A percentile compares a stretch with the other conserved stretches of the same genome.
Conservation (phyloP, 1,139 yeast species). For the Tardiomyces digboiensis region DNA sequence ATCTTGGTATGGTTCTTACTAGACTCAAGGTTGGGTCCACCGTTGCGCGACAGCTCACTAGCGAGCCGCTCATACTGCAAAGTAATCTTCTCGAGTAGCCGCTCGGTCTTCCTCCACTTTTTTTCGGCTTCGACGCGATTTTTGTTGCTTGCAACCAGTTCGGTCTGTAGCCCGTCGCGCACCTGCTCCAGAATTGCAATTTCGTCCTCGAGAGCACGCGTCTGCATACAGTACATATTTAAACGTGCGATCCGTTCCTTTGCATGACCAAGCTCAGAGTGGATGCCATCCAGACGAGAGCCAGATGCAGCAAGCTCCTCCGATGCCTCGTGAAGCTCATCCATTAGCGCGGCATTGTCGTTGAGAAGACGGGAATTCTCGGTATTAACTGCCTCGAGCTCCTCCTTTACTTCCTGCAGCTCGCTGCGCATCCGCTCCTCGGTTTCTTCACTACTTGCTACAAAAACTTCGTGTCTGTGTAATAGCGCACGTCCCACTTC, state of each 20-base stretch:
- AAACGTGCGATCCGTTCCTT: constrained; percentile 10
- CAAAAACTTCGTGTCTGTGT: constrained; percentile 11
- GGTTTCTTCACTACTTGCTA: constrained; percentile 7
- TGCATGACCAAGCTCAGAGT: constrained; percentile 10
- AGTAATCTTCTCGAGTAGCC: constrained; percentile 14
- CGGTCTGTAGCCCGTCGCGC: constrained; percentile 13
- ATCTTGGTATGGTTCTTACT: no score
- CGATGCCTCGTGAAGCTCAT: constrained; percentile 12
- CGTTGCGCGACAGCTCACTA: constrained; percentile 1
- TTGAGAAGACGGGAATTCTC: constrained; percentile 10
- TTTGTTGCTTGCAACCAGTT: constrained; percentile 9
- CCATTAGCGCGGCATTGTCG: constrained; percentile 13
- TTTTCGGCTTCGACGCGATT: constrained; percentile 14
- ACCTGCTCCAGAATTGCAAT: constrained; percentile 13
- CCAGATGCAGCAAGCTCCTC: constrained; percentile 8
- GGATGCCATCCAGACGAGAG: constrained; percentile 7
- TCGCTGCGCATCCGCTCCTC: constrained; percentile 11
- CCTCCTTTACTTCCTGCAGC: constrained; percentile 10
- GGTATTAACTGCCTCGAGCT: constrained; percentile 9
- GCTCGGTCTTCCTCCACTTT: constrained; percentile 15
- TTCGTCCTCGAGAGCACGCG: constrained; percentile 13
- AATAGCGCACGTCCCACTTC: constrained; percentile 20
- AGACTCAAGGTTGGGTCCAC: not conserved
- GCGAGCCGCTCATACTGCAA: constrained; percentile 15
- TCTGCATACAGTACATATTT: constrained; percentile 10